Percentiles rank a stretch among this genome's conserved stretches.
Evolutionary conservation across 441 rosid genomes (phyloP).

Genomic region (Pelargonium australe): DNA sequence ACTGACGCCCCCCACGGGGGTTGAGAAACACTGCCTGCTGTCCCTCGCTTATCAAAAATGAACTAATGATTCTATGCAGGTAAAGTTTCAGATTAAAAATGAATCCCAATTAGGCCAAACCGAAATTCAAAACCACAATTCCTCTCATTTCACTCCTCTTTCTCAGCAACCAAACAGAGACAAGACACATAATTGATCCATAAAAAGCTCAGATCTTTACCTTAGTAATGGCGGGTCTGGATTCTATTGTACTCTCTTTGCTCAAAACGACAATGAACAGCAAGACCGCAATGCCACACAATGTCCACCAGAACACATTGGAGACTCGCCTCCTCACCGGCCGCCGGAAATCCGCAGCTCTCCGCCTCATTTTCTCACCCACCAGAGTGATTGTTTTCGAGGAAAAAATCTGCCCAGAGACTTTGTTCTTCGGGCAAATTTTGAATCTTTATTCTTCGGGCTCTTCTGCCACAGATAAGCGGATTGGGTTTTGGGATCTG

Average conservation of each 20-base stretch:
- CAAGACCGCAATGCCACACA: conserved; percentile 47
- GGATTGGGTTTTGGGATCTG: not conserved
- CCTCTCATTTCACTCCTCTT: not conserved
- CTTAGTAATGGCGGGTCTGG: conserved; percentile 46
- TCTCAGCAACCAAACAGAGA: conserved; percentile 13
- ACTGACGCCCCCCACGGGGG: no score
- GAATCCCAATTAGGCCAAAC: not conserved
- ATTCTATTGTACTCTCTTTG: conserved; percentile 56
- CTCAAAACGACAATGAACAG: conserved; percentile 61
- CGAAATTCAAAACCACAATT: conserved; percentile 1
- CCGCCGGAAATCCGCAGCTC: conserved; percentile 63
- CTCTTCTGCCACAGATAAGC: not conserved
- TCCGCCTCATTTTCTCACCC: conserved; percentile 50
- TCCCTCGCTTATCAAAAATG: not conserved
- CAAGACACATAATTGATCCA: not conserved
- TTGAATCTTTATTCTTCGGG: not conserved
- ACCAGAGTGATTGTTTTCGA: not conserved
- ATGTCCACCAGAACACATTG: conserved; percentile 68
- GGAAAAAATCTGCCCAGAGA: not conserved
- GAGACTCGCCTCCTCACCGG: conserved; percentile 63
- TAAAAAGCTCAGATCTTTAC: conserved; percentile 29
- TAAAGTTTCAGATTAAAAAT: no score
- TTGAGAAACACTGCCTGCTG: no score
- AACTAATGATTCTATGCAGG: not conserved
- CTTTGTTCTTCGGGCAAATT: not conserved